Base-by-base conservation (phyloP, 768 basidiomycete species). In the Collybia nuda region DNA sequence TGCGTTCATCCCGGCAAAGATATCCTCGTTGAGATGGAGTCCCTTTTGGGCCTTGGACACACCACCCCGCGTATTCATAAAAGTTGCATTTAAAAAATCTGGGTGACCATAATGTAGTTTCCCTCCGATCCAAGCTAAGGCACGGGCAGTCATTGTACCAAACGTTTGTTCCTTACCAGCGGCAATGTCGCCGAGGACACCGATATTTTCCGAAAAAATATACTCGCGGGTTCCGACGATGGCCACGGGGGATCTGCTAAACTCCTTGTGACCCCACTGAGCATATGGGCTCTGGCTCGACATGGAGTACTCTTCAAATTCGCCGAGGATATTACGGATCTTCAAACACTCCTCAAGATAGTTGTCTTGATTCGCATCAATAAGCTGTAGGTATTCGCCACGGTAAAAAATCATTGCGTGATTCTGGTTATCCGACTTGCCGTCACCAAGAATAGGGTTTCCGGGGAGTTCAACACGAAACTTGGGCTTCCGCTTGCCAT, bases 141-240 rank as follows among this genome's bases (percentile, higher is more conserved):
- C 88, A 64, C 96, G 88, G 36, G 96, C 96, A 0, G 95, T 93
- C 79, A 98, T 86, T 8, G 97, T 99, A 72, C 97, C 97, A 70
- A 99, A 99, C 40, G 97, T 99, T 72, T 99, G 97, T 73, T 99
- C 97, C 77, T 99, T 98, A 44, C 97, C 97, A 52, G 97, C 97
- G 41, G 97, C 97, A 56, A 99, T 93, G 67, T 99, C 97, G 69
- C 97, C 97, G 53, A 99, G 80, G 29, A 99, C 92, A 77, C 97
- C 97, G 60, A 98, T 98, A 67, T 98, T 98, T 76, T 98, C 97
- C 46, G 97, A 98, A 77, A 99, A 99, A 65, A 99, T 98, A 73
- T 99, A 99, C 73, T 99, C 97, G 67, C 97, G 86, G 5, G 97
- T 97, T 62, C 97, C 97, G 55, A 99, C 83, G 66, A 99, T 99